These are phyloP conservation scores for Bruguiera hainesii DNA, from an alignment of 441 rosid genomes.

Conservation along the genomic window DNA sequence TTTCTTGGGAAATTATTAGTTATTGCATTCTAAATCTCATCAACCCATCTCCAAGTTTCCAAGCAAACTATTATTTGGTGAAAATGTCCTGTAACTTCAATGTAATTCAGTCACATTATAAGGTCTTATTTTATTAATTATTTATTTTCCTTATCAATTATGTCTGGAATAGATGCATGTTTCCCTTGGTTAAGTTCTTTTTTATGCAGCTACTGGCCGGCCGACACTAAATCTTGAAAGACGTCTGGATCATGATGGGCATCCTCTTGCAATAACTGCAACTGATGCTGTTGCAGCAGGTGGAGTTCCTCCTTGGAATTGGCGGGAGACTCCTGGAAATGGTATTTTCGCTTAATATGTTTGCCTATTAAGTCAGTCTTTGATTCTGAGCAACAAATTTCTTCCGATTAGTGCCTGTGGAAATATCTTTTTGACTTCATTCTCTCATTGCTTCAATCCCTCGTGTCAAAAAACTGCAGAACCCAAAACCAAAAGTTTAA, in stretches of 20 bases:
- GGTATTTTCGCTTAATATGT: constrained; percentile 38
- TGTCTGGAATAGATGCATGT: constrained; percentile 19
- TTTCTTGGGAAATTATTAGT: no score
- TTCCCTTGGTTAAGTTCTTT: constrained; percentile 27
- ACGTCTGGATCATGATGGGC: constrained; percentile 90
- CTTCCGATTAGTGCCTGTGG: background rate
- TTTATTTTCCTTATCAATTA: constrained; percentile 12
- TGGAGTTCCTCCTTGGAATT: constrained; percentile 98
- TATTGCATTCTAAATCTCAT: background rate
- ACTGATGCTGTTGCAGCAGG: constrained; percentile 76
- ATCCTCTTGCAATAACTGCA: constrained; percentile 84
- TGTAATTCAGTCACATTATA: background rate
- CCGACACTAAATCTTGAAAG: constrained; percentile 89
- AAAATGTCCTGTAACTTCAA: background rate
- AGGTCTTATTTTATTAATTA: constrained; percentile 2
- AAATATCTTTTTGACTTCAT: constrained; percentile 3
- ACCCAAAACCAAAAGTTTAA: no score
- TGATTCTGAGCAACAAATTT: constrained; percentile 8
- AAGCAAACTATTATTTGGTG: background rate
- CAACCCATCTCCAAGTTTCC: background rate
- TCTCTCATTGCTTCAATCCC: background rate
- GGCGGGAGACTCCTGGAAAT: constrained; percentile 92
- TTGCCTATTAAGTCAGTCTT: background rate
- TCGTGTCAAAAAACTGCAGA: no score
- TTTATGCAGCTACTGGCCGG: constrained; percentile 70